These are phyloP conservation scores for Gyromitra esculenta DNA, from an alignment of 2,329 filamentous ascomycete species.

Conservation along the genomic window DNA sequence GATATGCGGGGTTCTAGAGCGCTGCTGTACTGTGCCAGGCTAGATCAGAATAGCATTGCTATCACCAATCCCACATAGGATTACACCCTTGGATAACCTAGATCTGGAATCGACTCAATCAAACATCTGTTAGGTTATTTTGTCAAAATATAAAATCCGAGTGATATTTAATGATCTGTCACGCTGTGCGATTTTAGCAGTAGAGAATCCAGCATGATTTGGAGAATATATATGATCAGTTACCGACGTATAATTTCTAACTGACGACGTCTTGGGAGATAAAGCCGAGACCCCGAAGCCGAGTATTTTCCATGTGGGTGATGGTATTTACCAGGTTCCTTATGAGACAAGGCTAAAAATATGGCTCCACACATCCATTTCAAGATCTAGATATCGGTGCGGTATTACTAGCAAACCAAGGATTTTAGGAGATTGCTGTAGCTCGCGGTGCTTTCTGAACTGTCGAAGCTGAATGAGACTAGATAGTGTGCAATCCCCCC, in stretches of 20 bases:
- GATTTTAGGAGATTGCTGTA: neutral
- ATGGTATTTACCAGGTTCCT: neutral
- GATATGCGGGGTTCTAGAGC: constrained; percentile 11
- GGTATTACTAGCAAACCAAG: too few relatives aligned
- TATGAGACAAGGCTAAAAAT: neutral
- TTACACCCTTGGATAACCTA: neutral
- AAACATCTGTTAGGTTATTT: too few relatives aligned
- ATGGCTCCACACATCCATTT: neutral
- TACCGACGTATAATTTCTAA: neutral
- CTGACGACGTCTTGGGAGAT: neutral
- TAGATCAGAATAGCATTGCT: neutral
- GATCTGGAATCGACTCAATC: neutral
- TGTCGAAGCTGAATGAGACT: neutral
- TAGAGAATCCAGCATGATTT: neutral
- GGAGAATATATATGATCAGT: neutral
- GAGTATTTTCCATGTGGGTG: neutral
- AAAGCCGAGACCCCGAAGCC: neutral
- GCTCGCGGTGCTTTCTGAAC: neutral
- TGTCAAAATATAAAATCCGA: neutral
- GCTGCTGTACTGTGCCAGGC: constrained; percentile 10
- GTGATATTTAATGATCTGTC: neutral
- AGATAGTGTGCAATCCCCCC: too few relatives aligned
- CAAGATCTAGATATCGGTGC: neutral
- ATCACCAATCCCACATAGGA: constrained; percentile 12
- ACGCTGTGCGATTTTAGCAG: neutral